Evolutionary conservation across 306 rosid species (phyloP).

Genomic region (Biancaea sappan): DNA sequence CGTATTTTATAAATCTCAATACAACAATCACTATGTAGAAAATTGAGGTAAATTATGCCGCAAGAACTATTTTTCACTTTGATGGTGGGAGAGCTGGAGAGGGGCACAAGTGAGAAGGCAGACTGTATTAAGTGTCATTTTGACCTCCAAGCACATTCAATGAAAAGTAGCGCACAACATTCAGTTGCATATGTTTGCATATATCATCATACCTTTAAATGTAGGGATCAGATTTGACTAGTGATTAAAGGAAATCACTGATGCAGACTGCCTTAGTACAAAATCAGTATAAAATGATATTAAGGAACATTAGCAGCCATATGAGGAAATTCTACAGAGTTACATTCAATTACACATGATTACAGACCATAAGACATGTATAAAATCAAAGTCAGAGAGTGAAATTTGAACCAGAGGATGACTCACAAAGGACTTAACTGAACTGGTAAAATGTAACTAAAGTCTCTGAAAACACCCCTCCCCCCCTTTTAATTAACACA

Average conservation of each 20-base stretch:
- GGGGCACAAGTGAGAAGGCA: background rate
- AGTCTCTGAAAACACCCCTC: background rate
- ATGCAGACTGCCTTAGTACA: background rate
- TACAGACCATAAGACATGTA: too few species aligned
- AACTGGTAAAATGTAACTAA: background rate
- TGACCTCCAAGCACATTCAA: background rate
- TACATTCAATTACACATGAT: background rate
- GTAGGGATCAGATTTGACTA: background rate
- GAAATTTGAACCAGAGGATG: background rate
- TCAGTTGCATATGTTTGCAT: background rate
- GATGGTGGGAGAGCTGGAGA: background rate
- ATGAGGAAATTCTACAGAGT: background rate
- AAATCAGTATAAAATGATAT: background rate
- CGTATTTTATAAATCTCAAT: conserved; percentile 11
- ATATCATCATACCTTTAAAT: background rate
- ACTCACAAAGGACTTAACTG: background rate
- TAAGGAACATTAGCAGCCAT: background rate
- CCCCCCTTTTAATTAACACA: background rate
- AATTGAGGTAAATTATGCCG: background rate
- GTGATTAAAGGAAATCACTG: background rate
- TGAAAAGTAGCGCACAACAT: background rate
- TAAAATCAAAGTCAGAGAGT: too few species aligned
- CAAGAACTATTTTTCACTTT: background rate
- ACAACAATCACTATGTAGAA: background rate
- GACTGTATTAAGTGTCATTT: background rate